Evolutionary conservation across 176 grass and related monocot species (phyloP).

Genomic region (Alopecurus myosuroides): DNA sequence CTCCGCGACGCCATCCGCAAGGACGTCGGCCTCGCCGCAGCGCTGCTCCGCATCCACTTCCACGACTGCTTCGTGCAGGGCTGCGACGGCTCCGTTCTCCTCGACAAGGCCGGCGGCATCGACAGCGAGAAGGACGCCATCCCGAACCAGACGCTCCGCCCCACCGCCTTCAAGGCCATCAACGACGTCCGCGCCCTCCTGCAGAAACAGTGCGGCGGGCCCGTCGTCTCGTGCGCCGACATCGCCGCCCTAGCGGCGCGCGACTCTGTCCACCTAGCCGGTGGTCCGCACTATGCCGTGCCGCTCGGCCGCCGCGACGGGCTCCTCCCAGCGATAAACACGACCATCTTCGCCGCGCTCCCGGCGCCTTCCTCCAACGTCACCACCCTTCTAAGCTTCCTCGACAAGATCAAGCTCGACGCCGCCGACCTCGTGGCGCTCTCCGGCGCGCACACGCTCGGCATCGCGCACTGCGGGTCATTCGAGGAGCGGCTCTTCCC

Average conservation of each 20-base stretch:
- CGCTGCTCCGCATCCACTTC: constrained; percentile 77
- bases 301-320: too few relatives aligned
- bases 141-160: constrained; percentile 47
- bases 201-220: constrained; percentile 35
- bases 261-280: constrained; percentile 14
- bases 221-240: constrained; percentile 75
- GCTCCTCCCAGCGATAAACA: too few relatives aligned
- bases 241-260: constrained; percentile 50
- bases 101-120: constrained; percentile 14
- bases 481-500: constrained; percentile 37
- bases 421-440: too few relatives aligned
- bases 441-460: constrained; percentile 71
- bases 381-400: background rate
- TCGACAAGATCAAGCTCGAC: constrained; percentile 33
- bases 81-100: constrained; percentile 62
- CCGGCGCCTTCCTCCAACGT: constrained; percentile 19
- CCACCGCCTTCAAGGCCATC: constrained; percentile 61
- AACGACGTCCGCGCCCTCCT: constrained; percentile 49
- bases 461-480: constrained; percentile 47
- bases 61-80: constrained; percentile 95
- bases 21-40: constrained; percentile 57
- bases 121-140: constrained; percentile 33
- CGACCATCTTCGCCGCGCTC: background rate
- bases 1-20: constrained; percentile 19
- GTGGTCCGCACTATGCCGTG: too few relatives aligned